Base-by-base conservation (phyloP, 2,329 filamentous ascomycete species). In the Penicillium sp. region DNA sequence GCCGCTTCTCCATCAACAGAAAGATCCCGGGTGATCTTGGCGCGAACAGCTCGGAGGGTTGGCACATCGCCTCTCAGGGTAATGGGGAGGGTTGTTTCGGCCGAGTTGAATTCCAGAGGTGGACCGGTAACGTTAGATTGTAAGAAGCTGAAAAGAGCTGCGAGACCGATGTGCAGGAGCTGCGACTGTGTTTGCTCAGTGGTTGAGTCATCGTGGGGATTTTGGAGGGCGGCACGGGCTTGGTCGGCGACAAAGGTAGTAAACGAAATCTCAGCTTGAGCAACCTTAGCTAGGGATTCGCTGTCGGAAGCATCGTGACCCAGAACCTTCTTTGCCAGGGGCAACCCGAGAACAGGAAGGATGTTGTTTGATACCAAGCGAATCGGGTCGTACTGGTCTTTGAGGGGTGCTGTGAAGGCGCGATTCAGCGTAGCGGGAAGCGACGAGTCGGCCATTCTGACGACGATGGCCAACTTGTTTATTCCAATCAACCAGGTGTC, bases 91-190 rank as follows among this genome's bases (percentile, higher is more conserved):
- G 87, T 60, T 1, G 76, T 60, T 12, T 80, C 73, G 3, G 80
- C 75, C 2, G 82, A 74, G 23, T 74, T 73, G 67, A 85, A 87
- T 0, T 79, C 75, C n/a, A 96, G 77, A 0, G 91, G 87, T 1
- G 92, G 92, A 0, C 92, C 92, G 3, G 92, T 96, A 51, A 95
- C 89, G 69, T 91, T 96, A 1, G 86, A 85, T 71, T 97, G 92
- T 15, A 96, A 74, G 69, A 96, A 97, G 11, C 87, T 84, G 67
- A 90, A 83, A 11, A 96, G 80, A 1, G 88, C 84, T 1, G 88
- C 86, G 46, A 90, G 76, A 9, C 85, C 89, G 31, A 89, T 77
- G 43, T 84, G 76, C 51, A 85, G 60, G 7, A 80, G 57, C 47
- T 74, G 72, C 5, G 75, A 76, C 49, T 72, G 67, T 49, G 62